A percentile compares a stretch with the other conserved stretches of the same genome.
Evolutionary conservation across 2,329 filamentous ascomycete genomes (phyloP).

Genomic region (Lasiodiplodia gonubiensis): DNA sequence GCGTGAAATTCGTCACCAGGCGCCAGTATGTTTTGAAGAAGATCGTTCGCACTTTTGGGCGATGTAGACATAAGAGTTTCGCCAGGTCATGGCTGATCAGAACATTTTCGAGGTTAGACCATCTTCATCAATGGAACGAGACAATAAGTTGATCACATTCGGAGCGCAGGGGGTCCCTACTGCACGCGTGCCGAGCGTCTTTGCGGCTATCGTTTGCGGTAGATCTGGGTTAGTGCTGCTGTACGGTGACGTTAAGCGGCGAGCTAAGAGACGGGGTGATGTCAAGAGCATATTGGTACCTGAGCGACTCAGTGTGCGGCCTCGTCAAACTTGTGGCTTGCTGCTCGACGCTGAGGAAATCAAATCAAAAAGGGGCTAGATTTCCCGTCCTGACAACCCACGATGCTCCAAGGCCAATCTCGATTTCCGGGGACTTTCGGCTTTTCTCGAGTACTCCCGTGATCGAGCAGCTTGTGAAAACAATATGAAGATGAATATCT

Average conservation of each 20-base stretch:
- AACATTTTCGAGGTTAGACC: neutral
- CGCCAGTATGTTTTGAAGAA: neutral
- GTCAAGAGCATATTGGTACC: constrained; percentile 5
- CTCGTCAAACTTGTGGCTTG: neutral
- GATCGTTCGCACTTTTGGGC: neutral
- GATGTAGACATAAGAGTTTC: neutral
- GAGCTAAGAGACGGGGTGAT: neutral
- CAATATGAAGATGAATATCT: neutral
- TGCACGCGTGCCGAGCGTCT: neutral
- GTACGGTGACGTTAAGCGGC: neutral
- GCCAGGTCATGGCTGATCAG: neutral
- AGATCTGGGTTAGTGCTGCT: neutral
- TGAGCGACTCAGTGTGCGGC: neutral
- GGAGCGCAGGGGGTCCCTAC: neutral
- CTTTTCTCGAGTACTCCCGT: neutral
- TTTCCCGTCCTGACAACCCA: neutral
- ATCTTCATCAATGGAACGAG: neutral
- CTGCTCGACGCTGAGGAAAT: neutral
- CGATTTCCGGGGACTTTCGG: neutral
- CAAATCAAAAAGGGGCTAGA: neutral
- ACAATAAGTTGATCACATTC: neutral
- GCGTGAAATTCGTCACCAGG: neutral
- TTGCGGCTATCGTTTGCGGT: neutral
- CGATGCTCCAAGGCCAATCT: neutral
- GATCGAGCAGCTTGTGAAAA: constrained; percentile 7